Evolutionary conservation across 371 early-diverging fungal species (phyloP).

Genomic region (Mucor irregularis): DNA sequence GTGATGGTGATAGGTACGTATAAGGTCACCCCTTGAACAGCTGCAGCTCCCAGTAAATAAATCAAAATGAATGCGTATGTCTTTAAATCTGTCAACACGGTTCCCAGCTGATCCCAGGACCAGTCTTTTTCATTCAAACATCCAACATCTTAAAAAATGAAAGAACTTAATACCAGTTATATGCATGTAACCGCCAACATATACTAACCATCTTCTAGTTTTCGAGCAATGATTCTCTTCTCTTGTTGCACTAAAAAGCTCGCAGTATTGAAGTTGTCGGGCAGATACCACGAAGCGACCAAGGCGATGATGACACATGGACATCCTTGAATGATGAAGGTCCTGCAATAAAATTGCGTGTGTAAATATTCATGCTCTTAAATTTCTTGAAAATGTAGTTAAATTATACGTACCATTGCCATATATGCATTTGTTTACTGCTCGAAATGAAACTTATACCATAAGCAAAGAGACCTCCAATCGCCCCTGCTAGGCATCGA

Average conservation of each 20-base stretch:
- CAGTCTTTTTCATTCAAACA: slow-evolving; percentile 19
- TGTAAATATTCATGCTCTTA: too few species aligned
- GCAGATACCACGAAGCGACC: slow-evolving; percentile 26
- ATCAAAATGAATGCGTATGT: slow-evolving; percentile 22
- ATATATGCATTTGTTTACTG: slow-evolving; percentile 24
- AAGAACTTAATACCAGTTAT: background rate
- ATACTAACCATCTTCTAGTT: slow-evolving; percentile 20
- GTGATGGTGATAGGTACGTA: slow-evolving; percentile 28
- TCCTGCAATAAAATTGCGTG: too few species aligned
- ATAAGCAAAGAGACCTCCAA: slow-evolving; percentile 45
- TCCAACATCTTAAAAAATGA: slow-evolving; percentile 22
- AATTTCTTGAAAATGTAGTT: background rate
- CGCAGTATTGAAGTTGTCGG: slow-evolving; percentile 26
- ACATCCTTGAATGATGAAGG: slow-evolving; percentile 56
- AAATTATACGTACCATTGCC: slow-evolving; percentile 31
- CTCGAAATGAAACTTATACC: slow-evolving; percentile 19
- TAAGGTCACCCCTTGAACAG: slow-evolving; percentile 27
- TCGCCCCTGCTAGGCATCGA: slow-evolving; percentile 42
- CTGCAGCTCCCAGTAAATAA: slow-evolving; percentile 27
- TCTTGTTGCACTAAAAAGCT: slow-evolving; percentile 29
- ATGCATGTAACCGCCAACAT: slow-evolving; percentile 10
- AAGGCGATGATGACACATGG: slow-evolving; percentile 50
- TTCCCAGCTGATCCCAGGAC: slow-evolving; percentile 23
- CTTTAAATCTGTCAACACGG: slow-evolving; percentile 5
- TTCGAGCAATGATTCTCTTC: slow-evolving; percentile 22